Percentiles rank a stretch among this genome's conserved stretches.
phyloP scores from a whole-genome alignment of 129 eudicot species.

The Saussurea involucrata region DNA sequence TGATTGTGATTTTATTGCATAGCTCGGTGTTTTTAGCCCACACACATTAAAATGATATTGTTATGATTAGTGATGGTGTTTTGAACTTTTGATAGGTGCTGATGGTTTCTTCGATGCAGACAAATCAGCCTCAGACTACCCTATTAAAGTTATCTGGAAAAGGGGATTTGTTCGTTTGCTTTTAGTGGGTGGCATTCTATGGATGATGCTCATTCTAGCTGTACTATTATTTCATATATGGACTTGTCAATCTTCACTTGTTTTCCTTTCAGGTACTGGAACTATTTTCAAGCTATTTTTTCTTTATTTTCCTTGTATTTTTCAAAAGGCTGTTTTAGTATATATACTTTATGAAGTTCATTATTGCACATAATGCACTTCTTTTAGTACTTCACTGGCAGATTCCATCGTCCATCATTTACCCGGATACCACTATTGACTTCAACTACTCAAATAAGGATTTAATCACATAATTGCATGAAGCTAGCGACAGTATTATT shows the following conservation, averaged over 20 bases:
- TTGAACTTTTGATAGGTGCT: constrained; percentile 25
- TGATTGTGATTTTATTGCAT: constrained; percentile 3
- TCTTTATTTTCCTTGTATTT: not conserved
- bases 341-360: not conserved
- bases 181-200: constrained; percentile 82
- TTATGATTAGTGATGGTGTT: constrained; percentile 3
- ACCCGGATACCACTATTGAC: not conserved
- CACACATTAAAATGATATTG: not conserved
- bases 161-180: constrained; percentile 85
- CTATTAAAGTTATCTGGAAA: constrained; percentile 68
- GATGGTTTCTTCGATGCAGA: constrained; percentile 42
- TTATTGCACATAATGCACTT: not conserved
- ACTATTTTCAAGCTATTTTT: not conserved
- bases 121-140: constrained; percentile 50
- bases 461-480: not conserved
- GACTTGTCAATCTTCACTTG: constrained; percentile 90
- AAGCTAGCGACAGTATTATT: not conserved
- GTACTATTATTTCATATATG: constrained; percentile 77
- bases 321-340: not conserved
- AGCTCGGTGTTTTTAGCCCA: not conserved
- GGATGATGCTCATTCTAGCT: constrained; percentile 80
- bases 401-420: not conserved
- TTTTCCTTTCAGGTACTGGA: constrained; percentile 77
- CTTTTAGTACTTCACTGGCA: not conserved
- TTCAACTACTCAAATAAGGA: not conserved